These are phyloP conservation scores for Penicillium goetzii DNA, from an alignment of 495 filamentous ascomycete species.

Conservation along the genomic window DNA sequence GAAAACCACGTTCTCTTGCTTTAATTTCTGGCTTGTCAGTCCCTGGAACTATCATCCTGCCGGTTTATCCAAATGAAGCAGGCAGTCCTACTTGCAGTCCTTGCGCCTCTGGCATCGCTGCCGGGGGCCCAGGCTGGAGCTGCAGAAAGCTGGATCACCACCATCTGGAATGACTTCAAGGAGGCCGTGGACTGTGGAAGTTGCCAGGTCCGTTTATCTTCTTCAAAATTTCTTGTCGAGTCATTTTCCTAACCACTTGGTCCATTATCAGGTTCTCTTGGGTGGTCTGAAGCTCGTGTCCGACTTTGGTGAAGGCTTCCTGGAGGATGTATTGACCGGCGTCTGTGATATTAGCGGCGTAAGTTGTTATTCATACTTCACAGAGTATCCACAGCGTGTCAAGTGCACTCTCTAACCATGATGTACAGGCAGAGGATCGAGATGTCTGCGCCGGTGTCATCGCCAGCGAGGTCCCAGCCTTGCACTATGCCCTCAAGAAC, in stretches of 20 bases:
- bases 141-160: constrained; percentile 18
- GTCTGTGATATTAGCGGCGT: constrained; percentile 51
- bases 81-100: constrained; percentile 8
- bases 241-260: too few species aligned
- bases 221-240: not conserved
- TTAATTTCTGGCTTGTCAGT: not conserved
- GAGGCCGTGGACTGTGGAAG: constrained; percentile 27
- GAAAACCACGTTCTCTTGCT: not conserved
- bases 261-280: constrained; percentile 39
- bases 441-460: constrained; percentile 57
- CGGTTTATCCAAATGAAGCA: constrained; percentile 14
- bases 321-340: constrained; percentile 46
- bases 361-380: constrained; percentile 11
- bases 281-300: constrained; percentile 51
- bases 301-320: constrained; percentile 43
- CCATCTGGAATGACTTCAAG: constrained; percentile 31
- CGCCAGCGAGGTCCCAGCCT: constrained; percentile 51
- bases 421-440: constrained; percentile 41
- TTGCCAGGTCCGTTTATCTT: constrained; percentile 23
- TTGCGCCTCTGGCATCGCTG: constrained; percentile 12
- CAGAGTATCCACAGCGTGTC: not conserved
- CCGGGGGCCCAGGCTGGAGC: constrained; percentile 11
- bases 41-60: not conserved
- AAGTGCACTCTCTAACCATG: not conserved
- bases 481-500: constrained; percentile 49